phyloP scores from a whole-genome alignment of 2,329 filamentous ascomycete genomes.

The Fusarium sp. region DNA sequence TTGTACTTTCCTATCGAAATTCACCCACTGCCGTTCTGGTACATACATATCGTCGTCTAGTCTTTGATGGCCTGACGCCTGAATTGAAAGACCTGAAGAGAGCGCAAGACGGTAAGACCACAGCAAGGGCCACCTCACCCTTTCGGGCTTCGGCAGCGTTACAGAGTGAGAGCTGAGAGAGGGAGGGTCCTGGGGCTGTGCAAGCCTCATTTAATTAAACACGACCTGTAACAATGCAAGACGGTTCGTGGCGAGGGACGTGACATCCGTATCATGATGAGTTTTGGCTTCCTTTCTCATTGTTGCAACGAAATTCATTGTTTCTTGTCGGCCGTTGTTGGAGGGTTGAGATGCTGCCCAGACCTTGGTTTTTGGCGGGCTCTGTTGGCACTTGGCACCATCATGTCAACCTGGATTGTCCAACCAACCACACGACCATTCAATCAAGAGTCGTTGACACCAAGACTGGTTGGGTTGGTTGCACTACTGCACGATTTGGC shows the following conservation, averaged over 20 bases:
- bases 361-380: slow-evolving; percentile 17
- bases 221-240: slow-evolving; percentile 30
- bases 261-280: slow-evolving; percentile 5
- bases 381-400: background rate
- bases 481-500: slow-evolving; percentile 18
- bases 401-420: background rate
- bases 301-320: slow-evolving; percentile 1
- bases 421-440: slow-evolving; percentile 15
- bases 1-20: slow-evolving; percentile 4
- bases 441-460: slow-evolving; percentile 23
- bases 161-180: slow-evolving; percentile 7
- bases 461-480: slow-evolving; percentile 2
- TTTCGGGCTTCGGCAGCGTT: slow-evolving; percentile 31
- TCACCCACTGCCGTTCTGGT: background rate
- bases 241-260: slow-evolving; percentile 8
- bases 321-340: background rate
- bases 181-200: slow-evolving; percentile 30
- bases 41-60: background rate
- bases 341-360: background rate
- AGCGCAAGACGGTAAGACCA: slow-evolving; percentile 1
- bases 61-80: background rate
- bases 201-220: slow-evolving; percentile 39
- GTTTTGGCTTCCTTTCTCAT: background rate
- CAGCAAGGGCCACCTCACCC: slow-evolving; percentile 14
- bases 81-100: slow-evolving; percentile 18